phyloP scores from a whole-genome alignment of 1,284 basidiomycete genomes.

The Ganoderma sinense region DNA sequence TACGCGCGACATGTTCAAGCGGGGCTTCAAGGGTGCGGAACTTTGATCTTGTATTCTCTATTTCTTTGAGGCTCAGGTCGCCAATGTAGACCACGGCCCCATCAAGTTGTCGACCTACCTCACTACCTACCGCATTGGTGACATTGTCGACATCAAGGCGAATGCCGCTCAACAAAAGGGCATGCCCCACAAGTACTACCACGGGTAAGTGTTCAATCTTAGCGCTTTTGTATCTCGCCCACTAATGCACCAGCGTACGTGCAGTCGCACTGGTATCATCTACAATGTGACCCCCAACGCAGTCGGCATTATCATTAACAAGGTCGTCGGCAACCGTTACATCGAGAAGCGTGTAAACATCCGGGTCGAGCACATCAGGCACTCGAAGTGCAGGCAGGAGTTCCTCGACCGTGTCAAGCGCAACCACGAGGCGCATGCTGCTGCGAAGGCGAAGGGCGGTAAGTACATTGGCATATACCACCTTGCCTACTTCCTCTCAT shows the following conservation, averaged over 20 bases:
- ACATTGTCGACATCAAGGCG: slow-evolving; percentile 99
- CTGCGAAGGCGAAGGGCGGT: slow-evolving; percentile 91
- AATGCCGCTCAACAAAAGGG: slow-evolving; percentile 99
- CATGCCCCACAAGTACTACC: slow-evolving; percentile 99
- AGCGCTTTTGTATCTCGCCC: background rate
- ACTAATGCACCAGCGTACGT: slow-evolving; percentile 15
- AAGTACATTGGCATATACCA: slow-evolving; percentile 45
- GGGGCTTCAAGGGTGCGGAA: slow-evolving; percentile 88
- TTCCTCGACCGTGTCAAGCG: slow-evolving; percentile 96
- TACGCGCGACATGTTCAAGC: slow-evolving; percentile 99
- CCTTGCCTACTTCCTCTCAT: slow-evolving; percentile 12
- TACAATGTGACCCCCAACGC: slow-evolving; percentile 97
- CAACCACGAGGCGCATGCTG: slow-evolving; percentile 88
- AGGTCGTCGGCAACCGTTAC: slow-evolving; percentile 99
- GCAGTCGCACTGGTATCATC: slow-evolving; percentile 93
- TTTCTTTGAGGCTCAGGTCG: slow-evolving; percentile 20
- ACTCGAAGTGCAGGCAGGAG: slow-evolving; percentile 99
- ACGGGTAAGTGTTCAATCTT: slow-evolving; percentile 62
- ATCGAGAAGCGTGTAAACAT: slow-evolving; percentile 99
- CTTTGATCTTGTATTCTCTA: slow-evolving; percentile 19
- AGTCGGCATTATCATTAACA: slow-evolving; percentile 98
- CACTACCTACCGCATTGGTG: slow-evolving; percentile 92
- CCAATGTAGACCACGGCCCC: slow-evolving; percentile 82
- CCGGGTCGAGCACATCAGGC: slow-evolving; percentile 96
- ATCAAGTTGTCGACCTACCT: slow-evolving; percentile 95